These are phyloP conservation scores for Cryptosporidium tyzzeri DNA, from an alignment of 169 alveolate genomes.

Conservation along the genomic window DNA sequence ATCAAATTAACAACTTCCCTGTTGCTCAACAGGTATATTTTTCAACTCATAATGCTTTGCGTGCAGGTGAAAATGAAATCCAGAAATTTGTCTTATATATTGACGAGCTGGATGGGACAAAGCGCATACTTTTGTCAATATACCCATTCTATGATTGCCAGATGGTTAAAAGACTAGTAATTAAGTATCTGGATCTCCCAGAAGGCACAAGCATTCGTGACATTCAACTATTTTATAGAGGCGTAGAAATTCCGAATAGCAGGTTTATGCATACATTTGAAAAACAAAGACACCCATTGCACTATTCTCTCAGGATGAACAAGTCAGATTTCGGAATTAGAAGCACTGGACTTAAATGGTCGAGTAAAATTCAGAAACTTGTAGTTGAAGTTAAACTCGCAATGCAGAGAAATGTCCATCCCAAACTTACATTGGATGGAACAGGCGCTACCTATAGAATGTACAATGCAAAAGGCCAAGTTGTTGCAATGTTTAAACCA, in stretches of 20 bases:
- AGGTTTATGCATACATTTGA: conserved; percentile 88
- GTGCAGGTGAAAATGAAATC: conserved; percentile 82
- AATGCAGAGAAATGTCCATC: conserved; percentile 92
- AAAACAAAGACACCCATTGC: conserved; percentile 78
- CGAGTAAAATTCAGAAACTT: conserved; percentile 80
- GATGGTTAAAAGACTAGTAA: conserved; percentile 87
- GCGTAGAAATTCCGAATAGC: conserved; percentile 90
- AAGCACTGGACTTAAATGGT: conserved; percentile 78
- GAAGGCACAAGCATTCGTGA: conserved; percentile 84
- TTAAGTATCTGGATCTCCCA: conserved; percentile 86
- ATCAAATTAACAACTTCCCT: conserved; percentile 38
- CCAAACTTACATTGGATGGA: conserved; percentile 97
- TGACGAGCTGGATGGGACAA: conserved; percentile 86
- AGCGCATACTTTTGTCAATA: conserved; percentile 85
- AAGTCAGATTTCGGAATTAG: conserved; percentile 78
- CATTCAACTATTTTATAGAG: conserved; percentile 87
- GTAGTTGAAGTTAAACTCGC: conserved; percentile 90
- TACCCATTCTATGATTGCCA: conserved; percentile 89
- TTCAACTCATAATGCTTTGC: conserved; percentile 88
- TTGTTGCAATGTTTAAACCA: conserved; percentile 96
- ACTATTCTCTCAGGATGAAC: conserved; percentile 78
- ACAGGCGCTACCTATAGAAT: conserved; percentile 97
- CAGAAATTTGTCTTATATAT: conserved; percentile 83
- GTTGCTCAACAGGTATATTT: conserved; percentile 87
- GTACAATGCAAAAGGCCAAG: conserved; percentile 88